A percentile compares a stretch with the other conserved stretches of the same genome.
Conservation (phyloP, 2,329 filamentous ascomycete genomes). For the Colletotrichum eleusines region DNA sequence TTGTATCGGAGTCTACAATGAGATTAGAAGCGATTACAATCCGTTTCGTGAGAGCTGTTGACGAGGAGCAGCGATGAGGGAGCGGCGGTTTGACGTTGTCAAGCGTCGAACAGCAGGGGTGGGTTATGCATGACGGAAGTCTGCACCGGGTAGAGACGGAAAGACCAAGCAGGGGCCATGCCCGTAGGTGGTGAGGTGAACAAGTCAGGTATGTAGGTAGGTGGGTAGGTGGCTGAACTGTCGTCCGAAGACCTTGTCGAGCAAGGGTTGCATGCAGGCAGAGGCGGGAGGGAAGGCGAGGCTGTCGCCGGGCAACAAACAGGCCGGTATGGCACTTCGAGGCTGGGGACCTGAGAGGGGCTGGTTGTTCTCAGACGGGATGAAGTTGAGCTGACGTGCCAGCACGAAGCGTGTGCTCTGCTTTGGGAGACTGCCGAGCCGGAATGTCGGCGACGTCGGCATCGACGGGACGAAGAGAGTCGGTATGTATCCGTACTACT, state of each 20-base stretch:
- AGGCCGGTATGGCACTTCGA: background rate
- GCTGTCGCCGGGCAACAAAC: background rate
- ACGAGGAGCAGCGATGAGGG: background rate
- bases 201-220: background rate
- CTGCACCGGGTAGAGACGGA: background rate
- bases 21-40: background rate
- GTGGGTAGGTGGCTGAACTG: slow-evolving; percentile 10
- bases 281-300: background rate
- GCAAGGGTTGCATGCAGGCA: no score
- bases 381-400: slow-evolving; percentile 5
- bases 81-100: slow-evolving; percentile 2
- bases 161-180: background rate
- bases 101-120: background rate
- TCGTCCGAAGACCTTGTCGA: slow-evolving; percentile 24
- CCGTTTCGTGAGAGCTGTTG: slow-evolving; percentile 7
- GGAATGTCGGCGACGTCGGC: slow-evolving; percentile 10
- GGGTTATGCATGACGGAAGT: background rate
- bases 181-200: no score
- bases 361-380: slow-evolving; percentile 15
- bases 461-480: background rate
- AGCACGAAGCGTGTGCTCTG: background rate
- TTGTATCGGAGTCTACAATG: slow-evolving; percentile 16
- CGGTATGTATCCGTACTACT: no score
- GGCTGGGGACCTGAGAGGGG: background rate
- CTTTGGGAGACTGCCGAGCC: slow-evolving; percentile 18